Evolutionary conservation across 257 asterid genomes (phyloP).

Genomic region (Verbascum thapsus): DNA sequence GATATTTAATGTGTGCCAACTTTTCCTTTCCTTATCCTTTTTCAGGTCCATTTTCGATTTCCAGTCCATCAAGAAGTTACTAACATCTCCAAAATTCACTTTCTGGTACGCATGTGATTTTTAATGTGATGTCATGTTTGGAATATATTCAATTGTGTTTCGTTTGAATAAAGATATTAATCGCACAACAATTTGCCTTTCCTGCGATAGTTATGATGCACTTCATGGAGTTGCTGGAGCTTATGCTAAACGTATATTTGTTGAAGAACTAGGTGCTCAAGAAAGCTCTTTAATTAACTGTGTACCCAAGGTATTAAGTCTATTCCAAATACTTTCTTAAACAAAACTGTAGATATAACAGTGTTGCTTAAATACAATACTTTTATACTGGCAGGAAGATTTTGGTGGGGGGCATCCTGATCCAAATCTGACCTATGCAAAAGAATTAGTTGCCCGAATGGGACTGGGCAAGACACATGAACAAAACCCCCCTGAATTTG

Average conservation of each 20-base stretch:
- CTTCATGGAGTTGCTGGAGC: constrained; percentile 99
- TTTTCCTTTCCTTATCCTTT: constrained; percentile 30
- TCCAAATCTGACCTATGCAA: constrained; percentile 97
- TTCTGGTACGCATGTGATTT: constrained; percentile 67
- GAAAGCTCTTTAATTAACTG: constrained; percentile 87
- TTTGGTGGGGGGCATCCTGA: constrained; percentile 99
- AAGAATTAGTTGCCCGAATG: constrained; percentile 94
- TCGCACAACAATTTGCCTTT: constrained; percentile 15
- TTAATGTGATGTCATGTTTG: constrained; percentile 21
- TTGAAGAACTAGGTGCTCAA: constrained; percentile 87
- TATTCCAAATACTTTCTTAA: constrained; percentile 9
- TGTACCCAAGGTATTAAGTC: constrained; percentile 76
- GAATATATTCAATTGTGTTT: constrained; percentile 16
- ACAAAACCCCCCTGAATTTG: constrained; percentile 93
- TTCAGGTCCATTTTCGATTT: constrained; percentile 91
- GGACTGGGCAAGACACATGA: constrained; percentile 76
- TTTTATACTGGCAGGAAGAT: constrained; percentile 71
- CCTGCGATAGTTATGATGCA: constrained; percentile 73
- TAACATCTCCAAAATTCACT: constrained; percentile 76
- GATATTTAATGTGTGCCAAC: constrained; percentile 25
- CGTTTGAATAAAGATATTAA: constrained; percentile 5
- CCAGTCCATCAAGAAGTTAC: constrained; percentile 74
- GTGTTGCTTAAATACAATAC: constrained; percentile 14
- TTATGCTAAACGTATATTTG: constrained; percentile 89
- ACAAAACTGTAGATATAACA: constrained; percentile 12